Base-by-base conservation (phyloP, 2,329 filamentous ascomycete genomes). In the Talaromyces atroroseus region DNA sequence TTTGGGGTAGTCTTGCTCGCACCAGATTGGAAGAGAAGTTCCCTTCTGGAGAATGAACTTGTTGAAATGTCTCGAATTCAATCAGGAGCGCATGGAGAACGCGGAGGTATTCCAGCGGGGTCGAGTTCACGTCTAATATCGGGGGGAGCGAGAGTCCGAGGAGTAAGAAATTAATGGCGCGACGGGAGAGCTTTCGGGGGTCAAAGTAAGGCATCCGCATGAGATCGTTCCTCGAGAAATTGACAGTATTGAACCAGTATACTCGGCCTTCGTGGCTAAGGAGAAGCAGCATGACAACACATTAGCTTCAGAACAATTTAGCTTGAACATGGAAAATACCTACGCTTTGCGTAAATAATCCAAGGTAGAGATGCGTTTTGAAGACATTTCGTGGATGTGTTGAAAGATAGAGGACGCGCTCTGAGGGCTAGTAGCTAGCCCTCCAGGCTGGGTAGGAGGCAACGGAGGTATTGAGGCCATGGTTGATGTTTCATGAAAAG, bases 221-320 rank as follows among this genome's bases (percentile, higher is more conserved):
- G 34, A 97, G 80, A 71, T 96, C 90, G 29, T 83, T 73, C 66
- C 90, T 88, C 62, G 91, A 89, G 74, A 96, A 96, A 67, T 95
- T 88, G 59, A 96, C 84, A 0, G 94, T 96, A 75, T 96, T 96
- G 79, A 97, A 96, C 92, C 94, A 97, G 77, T 95, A 97, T 44
- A 96, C 86, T 58, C 90, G 86, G 59, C 92, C 92, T 74, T 96
- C 91, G 69, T 99, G 92, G 26, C 90, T 95, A 69, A 4, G 5
- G 52, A 29, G 26, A 29, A 54, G 18, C 48, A 26, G 45, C 42
- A 46, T 38, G 34, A 47, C 42, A 48, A n/a, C 51, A 8, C 38
- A 29, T 54, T 26, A 54, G 52, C 5, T 48, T 32, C 20, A 24
- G n/a, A n/a, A 1, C 46, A 16, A 29, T 34, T 20, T 7, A 29